These are phyloP conservation scores for Leishmania guyanensis DNA, from an alignment of 208 protist species.

Conservation along the genomic window DNA sequence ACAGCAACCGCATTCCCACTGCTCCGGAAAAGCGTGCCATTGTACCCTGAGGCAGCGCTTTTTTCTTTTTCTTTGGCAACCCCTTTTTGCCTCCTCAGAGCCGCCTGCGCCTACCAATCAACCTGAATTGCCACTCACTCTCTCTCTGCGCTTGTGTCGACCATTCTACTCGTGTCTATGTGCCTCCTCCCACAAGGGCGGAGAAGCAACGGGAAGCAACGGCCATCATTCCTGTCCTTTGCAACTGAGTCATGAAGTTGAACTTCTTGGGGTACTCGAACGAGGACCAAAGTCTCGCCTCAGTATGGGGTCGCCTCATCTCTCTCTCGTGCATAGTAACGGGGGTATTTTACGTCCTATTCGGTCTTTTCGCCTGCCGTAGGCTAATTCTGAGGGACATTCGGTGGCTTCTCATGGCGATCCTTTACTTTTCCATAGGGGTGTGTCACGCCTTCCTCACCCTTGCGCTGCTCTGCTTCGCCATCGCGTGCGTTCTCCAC, in stretches of 20 bases:
- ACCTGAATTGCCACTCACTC: background rate
- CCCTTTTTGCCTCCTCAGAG: background rate
- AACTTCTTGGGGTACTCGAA: slow-evolving; percentile 31
- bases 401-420: slow-evolving; percentile 56
- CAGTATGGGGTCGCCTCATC: slow-evolving; percentile 64
- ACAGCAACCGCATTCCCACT: background rate
- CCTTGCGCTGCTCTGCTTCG: slow-evolving; percentile 60
- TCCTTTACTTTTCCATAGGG: slow-evolving; percentile 66
- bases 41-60: background rate
- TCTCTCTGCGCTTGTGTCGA: background rate
- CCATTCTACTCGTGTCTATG: background rate
- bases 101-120: background rate
- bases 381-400: slow-evolving; percentile 55
- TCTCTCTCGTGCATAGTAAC: slow-evolving; percentile 58
- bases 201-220: background rate
- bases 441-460: slow-evolving; percentile 73
- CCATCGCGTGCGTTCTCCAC: slow-evolving; percentile 64
- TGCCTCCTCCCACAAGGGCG: too few relatives aligned
- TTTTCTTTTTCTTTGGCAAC: background rate
- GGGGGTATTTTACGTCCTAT: slow-evolving; percentile 57
- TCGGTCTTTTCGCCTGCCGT: slow-evolving; percentile 64
- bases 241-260: slow-evolving; percentile 16
- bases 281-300: slow-evolving; percentile 15
- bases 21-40: background rate
- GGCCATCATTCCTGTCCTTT: background rate